A percentile compares a stretch with the other conserved stretches of the same genome.
These are phyloP conservation scores for Solanum ossicruentum DNA, from an alignment of 257 asterid species.

Conservation along the genomic window DNA sequence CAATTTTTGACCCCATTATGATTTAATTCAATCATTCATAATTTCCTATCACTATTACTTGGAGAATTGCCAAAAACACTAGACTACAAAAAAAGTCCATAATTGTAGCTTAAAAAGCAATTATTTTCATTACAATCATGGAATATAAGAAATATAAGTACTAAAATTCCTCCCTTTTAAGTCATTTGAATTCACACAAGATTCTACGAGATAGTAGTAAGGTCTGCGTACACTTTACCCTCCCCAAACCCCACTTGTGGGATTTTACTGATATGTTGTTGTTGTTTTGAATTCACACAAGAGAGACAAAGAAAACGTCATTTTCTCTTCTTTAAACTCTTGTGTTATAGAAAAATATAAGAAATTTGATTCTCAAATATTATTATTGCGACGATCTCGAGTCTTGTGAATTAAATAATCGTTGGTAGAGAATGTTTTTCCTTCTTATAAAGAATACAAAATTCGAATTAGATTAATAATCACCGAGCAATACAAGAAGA, in stretches of 20 bases:
- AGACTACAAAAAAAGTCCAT: not conserved
- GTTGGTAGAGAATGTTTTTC: not conserved
- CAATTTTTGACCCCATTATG: not conserved
- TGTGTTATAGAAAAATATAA: not conserved
- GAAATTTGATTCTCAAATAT: not conserved
- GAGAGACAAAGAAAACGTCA: not conserved
- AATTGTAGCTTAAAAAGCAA: not conserved
- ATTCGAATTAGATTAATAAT: not conserved
- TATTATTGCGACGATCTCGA: not conserved
- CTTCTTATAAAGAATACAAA: not conserved
- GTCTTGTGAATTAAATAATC: not conserved
- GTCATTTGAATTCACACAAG: not conserved
- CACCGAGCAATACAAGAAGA: not conserved
- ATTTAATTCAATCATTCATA: not conserved
- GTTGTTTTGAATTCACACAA: no score
- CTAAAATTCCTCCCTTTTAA: not conserved
- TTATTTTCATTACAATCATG: not conserved
- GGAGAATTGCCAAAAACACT: not conserved
- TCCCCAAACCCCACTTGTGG: no score
- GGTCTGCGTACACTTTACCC: no score
- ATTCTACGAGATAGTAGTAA: no score
- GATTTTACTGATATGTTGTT: no score
- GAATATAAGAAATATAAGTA: not conserved
- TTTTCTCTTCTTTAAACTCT: not conserved
- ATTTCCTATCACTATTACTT: not conserved